phyloP scores from a whole-genome alignment of 2,329 filamentous ascomycete genomes.

The Stemphylium lycopersici region DNA sequence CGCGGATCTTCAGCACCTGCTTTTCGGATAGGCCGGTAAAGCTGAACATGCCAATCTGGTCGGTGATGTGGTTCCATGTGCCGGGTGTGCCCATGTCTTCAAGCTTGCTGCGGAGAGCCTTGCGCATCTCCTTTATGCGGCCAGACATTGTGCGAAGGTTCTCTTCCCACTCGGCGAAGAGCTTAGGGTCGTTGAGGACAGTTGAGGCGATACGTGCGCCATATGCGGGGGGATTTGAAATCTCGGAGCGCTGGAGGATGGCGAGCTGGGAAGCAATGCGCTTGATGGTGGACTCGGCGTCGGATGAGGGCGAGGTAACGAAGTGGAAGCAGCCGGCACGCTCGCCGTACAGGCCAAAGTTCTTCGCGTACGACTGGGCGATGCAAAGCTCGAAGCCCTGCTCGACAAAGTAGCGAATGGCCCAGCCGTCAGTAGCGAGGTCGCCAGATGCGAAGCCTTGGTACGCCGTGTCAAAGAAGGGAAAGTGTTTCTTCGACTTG shows the following conservation, averaged over 20 bases:
- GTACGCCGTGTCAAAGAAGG: slow-evolving; percentile 98
- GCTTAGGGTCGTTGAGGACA: slow-evolving; percentile 78
- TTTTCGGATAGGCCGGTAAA: slow-evolving; percentile 81
- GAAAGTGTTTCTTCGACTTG: slow-evolving; percentile 81
- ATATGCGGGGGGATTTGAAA: slow-evolving; percentile 94
- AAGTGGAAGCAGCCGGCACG: slow-evolving; percentile 96
- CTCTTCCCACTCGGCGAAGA: slow-evolving; percentile 91
- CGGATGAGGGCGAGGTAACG: slow-evolving; percentile 73
- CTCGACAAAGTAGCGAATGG: slow-evolving; percentile 92
- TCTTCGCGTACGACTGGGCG: slow-evolving; percentile 62
- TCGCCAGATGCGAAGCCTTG: slow-evolving; percentile 96
- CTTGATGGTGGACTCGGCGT: slow-evolving; percentile 64
- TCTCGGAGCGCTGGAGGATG: slow-evolving; percentile 94
- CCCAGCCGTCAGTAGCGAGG: slow-evolving; percentile 81
- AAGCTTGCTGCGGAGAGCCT: slow-evolving; percentile 75
- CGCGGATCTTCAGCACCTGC: slow-evolving; percentile 73
- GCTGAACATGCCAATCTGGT: slow-evolving; percentile 99
- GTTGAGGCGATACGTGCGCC: slow-evolving; percentile 86
- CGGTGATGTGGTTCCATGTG: slow-evolving; percentile 95
- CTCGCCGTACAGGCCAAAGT: slow-evolving; percentile 88
- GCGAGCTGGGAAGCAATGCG: slow-evolving; percentile 86
- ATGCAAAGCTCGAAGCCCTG: slow-evolving; percentile 76
- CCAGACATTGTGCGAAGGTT: slow-evolving; percentile 94
- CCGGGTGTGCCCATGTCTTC: slow-evolving; percentile 87
- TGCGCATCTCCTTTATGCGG: slow-evolving; percentile 91